Conservation (phyloP, 805 yeast species). For the Starmerella bacillaris region DNA sequence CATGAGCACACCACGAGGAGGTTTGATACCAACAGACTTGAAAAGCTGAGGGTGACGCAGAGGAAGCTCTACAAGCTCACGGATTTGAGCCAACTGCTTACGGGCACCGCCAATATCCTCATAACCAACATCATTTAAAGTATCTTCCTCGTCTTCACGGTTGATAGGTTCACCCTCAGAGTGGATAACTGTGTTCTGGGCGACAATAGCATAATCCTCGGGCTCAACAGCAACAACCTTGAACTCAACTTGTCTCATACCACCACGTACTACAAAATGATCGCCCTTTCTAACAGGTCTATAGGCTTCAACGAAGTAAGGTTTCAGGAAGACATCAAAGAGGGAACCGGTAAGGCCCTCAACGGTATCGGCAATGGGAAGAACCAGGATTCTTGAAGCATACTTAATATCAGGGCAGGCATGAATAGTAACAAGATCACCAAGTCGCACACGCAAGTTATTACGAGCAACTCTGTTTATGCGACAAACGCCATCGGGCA, state of each 20-base stretch:
- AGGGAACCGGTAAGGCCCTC: slow-evolving; percentile 95
- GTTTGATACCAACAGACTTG: slow-evolving; percentile 95
- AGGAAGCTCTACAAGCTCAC: slow-evolving; percentile 96
- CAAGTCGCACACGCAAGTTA: slow-evolving; percentile 82
- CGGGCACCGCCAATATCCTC: slow-evolving; percentile 99
- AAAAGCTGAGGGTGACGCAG: slow-evolving; percentile 95
- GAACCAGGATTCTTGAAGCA: slow-evolving; percentile 81
- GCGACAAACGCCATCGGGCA: slow-evolving; percentile 88
- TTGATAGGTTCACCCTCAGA: slow-evolving; percentile 98
- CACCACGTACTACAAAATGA: slow-evolving; percentile 89
- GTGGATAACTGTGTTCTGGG: slow-evolving; percentile 95
- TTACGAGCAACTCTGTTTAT: slow-evolving; percentile 91
- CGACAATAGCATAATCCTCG: slow-evolving; percentile 89
- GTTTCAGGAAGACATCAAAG: slow-evolving; percentile 90
- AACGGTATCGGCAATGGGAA: slow-evolving; percentile 95
- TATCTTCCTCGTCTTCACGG: slow-evolving; percentile 95
- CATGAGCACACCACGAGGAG: slow-evolving; percentile 85
- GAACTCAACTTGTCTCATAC: slow-evolving; percentile 98
- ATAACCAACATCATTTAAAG: slow-evolving; percentile 90
- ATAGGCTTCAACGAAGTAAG: slow-evolving; percentile 96
- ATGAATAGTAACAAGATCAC: slow-evolving; percentile 78
- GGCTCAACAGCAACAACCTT: slow-evolving; percentile 98
- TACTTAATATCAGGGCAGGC: slow-evolving; percentile 97
- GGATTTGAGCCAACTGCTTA: slow-evolving; percentile 98
- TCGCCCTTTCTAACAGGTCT: slow-evolving; percentile 98